phyloP scores from a whole-genome alignment of 1,284 basidiomycete species.

The Cryptococcus neoformans region DNA sequence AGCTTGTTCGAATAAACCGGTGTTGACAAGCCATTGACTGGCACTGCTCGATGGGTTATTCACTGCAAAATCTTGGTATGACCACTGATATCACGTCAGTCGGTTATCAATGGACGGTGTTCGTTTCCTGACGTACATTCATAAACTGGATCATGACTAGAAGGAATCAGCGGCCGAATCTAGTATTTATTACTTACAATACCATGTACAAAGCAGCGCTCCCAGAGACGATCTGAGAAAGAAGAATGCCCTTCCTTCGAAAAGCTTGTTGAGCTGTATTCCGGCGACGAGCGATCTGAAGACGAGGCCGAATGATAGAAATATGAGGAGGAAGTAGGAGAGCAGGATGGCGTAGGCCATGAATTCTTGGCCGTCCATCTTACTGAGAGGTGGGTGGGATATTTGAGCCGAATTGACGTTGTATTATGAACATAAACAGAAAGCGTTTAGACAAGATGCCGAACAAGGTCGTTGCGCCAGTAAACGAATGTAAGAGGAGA shows the following conservation, averaged over 20 bases:
- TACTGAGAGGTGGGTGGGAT: too few relatives aligned
- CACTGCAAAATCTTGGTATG: slow-evolving; percentile 53
- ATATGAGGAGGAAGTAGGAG: slow-evolving; percentile 56
- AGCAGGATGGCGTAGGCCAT: slow-evolving; percentile 52
- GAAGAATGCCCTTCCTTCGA: slow-evolving; percentile 34
- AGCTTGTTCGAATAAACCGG: slow-evolving; percentile 64
- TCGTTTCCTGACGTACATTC: slow-evolving; percentile 54
- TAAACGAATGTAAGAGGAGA: not conserved
- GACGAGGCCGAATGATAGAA: slow-evolving; percentile 50
- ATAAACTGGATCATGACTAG: slow-evolving; percentile 52
- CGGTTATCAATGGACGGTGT: too few relatives aligned
- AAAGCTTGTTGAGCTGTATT: slow-evolving; percentile 14
- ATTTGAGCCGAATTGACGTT: too few relatives aligned
- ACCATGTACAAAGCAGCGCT: slow-evolving; percentile 56
- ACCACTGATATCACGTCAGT: slow-evolving; percentile 57
- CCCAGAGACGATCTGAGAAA: slow-evolving; percentile 38
- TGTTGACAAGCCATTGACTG: slow-evolving; percentile 60
- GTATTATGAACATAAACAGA: too few relatives aligned
- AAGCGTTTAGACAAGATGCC: not conserved
- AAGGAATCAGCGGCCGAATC: slow-evolving; percentile 4
- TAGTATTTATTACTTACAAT: too few relatives aligned
- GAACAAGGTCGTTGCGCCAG: not conserved
- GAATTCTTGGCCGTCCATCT: slow-evolving; percentile 15
- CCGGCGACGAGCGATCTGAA: slow-evolving; percentile 37
- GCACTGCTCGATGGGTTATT: slow-evolving; percentile 22